Evolutionary conservation across 2,329 filamentous ascomycete genomes (phyloP).

Genomic region (Ilyonectria robusta): DNA sequence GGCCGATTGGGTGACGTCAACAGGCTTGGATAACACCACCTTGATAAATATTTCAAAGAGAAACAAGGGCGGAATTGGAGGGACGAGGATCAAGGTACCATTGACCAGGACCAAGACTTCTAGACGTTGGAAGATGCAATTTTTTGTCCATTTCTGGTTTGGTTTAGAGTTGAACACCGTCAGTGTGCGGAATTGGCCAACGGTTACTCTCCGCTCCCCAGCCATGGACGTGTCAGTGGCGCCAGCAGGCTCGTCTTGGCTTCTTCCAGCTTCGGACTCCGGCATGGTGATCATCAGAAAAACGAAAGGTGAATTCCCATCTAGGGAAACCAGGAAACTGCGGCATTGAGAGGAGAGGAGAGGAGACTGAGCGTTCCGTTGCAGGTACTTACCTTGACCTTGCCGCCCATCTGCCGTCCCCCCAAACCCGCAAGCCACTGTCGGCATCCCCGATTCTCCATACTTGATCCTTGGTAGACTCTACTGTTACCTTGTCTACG

Average conservation of each 20-base stretch:
- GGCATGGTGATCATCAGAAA: neutral
- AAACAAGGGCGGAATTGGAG: neutral
- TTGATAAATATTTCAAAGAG: slow-evolving; percentile 1
- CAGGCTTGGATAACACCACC: slow-evolving; percentile 10
- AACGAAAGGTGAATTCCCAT: neutral
- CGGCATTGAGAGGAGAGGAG: too few species aligned
- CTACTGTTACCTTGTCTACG: slow-evolving; percentile 4
- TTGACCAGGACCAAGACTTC: neutral
- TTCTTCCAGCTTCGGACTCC: neutral
- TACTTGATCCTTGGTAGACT: neutral
- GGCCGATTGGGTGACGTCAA: slow-evolving; percentile 47
- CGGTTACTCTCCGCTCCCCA: neutral
- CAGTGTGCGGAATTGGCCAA: slow-evolving; percentile 19
- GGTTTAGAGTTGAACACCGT: neutral
- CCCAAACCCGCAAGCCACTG: neutral
- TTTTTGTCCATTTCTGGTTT: neutral
- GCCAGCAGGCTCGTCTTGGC: slow-evolving; percentile 28
- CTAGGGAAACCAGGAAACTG: neutral
- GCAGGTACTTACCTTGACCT: neutral
- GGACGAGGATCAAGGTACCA: neutral
- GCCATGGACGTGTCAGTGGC: slow-evolving; percentile 41
- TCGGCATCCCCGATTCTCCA: slow-evolving; percentile 10
- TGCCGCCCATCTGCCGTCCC: neutral
- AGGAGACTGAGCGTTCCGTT: neutral
- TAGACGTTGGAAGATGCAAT: neutral